Evolutionary conservation across 345 rosid genomes (phyloP), one percentile per base, ranked within the genome.

Genomic region (Cardiospermum halicacabum): DNA sequence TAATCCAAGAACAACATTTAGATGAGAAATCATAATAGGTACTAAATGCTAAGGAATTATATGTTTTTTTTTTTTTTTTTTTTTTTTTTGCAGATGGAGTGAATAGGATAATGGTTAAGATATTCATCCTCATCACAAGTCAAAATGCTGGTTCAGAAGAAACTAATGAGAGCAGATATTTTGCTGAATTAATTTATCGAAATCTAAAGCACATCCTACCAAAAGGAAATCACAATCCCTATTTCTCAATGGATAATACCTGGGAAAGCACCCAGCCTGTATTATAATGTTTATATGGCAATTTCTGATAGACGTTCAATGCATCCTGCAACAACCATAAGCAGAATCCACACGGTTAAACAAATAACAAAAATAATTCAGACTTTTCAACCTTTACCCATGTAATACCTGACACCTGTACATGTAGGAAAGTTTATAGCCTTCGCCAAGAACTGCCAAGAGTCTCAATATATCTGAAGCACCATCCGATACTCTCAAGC

Each of bases 181-280:
- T n/a, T n/a, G n/a, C n/a, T n/a, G n/a, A n/a, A n/a, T n/a, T n/a
- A n/a, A n/a, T n/a, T n/a, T n/a, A n/a, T n/a, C n/a, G n/a, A n/a
- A n/a, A n/a, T n/a, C n/a, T n/a, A n/a, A n/a, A n/a, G n/a, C n/a
- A n/a, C n/a, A n/a, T n/a, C n/a, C n/a, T n/a, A n/a, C n/a, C n/a
- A n/a, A n/a, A n/a, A n/a, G n/a, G n/a, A n/a, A n/a, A 53, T 25
- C 12, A 19, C n/a, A n/a, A 64, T 3, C 37, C 11, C 27, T 0
- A 11, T 48, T 13, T 36, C 25, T 47, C 24, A 25, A 61, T 37
- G 67, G 18, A 19, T 30, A 60, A 53, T 53, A 94, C 99, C 97
- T 89, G 97, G 63, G 89, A 84, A 78, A 94, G 93, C 72, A 94
- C 96, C 99, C 99, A 94, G 58, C 93, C 88, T 34, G 99, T 91